Evolutionary conservation across 2,329 filamentous ascomycete genomes (phyloP).

Genomic region (Graphium sp.): DNA sequence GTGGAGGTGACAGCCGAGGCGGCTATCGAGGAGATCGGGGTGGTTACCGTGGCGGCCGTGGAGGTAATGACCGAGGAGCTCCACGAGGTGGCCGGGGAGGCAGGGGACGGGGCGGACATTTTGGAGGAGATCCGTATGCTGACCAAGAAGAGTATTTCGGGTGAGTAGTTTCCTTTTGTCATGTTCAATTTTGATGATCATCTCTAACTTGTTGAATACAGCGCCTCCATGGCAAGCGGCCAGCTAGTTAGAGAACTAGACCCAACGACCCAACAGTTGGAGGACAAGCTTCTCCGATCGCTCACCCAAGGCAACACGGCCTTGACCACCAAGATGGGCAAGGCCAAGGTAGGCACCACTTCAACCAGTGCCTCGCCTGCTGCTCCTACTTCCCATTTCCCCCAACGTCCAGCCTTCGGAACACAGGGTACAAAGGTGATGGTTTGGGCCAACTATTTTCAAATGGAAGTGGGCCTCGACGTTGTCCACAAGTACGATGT

Average conservation of each 20-base stretch:
- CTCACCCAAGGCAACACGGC: conserved; percentile 12
- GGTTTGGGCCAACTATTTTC: conserved; percentile 39
- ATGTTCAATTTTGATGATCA: conserved; percentile 7
- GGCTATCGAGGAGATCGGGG: conserved; percentile 8
- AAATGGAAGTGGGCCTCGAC: too few species aligned
- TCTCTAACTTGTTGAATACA: conserved; percentile 6
- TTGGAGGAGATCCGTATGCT: conserved; percentile 10
- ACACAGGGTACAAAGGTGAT: conserved; percentile 20
- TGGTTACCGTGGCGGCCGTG: conserved; percentile 6
- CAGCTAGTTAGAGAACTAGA: conserved; percentile 10
- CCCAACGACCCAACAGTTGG: conserved; percentile 15
- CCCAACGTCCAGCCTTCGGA: conserved; percentile 31
- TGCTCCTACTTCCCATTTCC: conserved; percentile 14
- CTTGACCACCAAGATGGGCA: conserved; percentile 18
- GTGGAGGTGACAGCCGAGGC: conserved; percentile 6
- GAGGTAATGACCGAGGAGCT: conserved; percentile 1
- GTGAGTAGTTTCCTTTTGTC: conserved; percentile 5
- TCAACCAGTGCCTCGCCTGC: conserved; percentile 5
- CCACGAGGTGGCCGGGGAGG: conserved; percentile 7
- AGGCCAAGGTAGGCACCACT: conserved; percentile 11
- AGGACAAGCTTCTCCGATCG: conserved; percentile 18
- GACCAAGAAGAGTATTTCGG: conserved; percentile 8
- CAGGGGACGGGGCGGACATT: conserved; percentile 6
- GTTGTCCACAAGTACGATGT: too few species aligned
- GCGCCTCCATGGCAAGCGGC: conserved; percentile 7